Evolutionary conservation across 2,329 filamentous ascomycete species (phyloP).

Genomic region (Fusarium sp.): DNA sequence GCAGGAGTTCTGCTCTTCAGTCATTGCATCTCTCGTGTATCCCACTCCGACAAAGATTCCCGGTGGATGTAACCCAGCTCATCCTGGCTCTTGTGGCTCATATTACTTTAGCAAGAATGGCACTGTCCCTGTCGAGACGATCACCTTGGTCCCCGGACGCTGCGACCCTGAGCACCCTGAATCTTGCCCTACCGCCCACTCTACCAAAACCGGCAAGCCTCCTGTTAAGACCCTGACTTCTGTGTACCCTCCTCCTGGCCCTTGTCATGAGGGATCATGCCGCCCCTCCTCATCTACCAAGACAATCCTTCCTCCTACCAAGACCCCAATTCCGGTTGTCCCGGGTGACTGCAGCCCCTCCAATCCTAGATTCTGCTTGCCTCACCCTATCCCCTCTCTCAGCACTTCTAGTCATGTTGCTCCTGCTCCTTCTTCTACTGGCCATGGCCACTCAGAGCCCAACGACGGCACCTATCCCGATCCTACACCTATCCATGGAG

Average conservation of each 20-base stretch:
- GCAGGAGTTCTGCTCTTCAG: conserved; percentile 15
- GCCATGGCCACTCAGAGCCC: not conserved
- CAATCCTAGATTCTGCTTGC: conserved; percentile 18
- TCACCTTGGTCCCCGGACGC: not conserved
- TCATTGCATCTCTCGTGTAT: conserved; percentile 10
- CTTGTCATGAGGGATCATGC: not conserved
- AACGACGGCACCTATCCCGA: conserved; percentile 6
- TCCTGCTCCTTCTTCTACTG: not conserved
- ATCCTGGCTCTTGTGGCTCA: conserved; percentile 29
- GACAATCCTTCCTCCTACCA: conserved; percentile 10
- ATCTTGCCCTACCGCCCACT: not conserved
- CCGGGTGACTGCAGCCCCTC: conserved; percentile 30
- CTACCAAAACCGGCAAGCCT: not conserved
- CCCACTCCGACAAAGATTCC: conserved; percentile 21
- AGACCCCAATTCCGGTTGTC: not conserved
- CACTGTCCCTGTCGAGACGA: not conserved
- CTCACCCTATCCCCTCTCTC: not conserved
- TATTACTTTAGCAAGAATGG: not conserved
- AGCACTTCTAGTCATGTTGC: not conserved
- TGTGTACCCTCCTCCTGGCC: not conserved
- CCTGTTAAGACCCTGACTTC: not conserved
- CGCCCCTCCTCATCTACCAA: not conserved
- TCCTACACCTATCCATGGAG: conserved; percentile 19
- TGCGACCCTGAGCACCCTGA: not conserved
- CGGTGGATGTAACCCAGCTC: conserved; percentile 28